A percentile compares a stretch with the other conserved stretches of the same genome.
phyloP scores from a whole-genome alignment of 2,329 filamentous ascomycete genomes.

The Dothistroma pini region DNA sequence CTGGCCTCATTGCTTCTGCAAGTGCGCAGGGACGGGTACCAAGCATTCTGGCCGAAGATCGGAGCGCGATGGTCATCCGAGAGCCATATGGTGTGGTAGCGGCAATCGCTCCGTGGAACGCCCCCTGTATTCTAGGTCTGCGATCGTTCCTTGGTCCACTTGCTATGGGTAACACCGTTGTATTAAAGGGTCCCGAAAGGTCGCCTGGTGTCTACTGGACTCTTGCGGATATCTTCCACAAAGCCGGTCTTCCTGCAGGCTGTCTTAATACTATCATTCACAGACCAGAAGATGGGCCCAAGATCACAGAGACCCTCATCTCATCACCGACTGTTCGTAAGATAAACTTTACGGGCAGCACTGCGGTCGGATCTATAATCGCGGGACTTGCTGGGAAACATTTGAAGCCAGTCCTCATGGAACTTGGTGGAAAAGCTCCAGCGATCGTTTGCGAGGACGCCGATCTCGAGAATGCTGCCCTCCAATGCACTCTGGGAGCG shows the following conservation, averaged over 20 bases:
- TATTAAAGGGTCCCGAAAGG: slow-evolving; percentile 67
- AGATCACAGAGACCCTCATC: slow-evolving; percentile 64
- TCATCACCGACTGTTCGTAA: slow-evolving; percentile 64
- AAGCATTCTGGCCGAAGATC: slow-evolving; percentile 48
- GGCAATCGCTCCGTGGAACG: slow-evolving; percentile 72
- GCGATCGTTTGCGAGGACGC: slow-evolving; percentile 76
- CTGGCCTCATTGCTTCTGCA: slow-evolving; percentile 43
- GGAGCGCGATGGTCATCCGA: slow-evolving; percentile 56
- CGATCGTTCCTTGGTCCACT: slow-evolving; percentile 56
- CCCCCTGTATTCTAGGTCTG: slow-evolving; percentile 47
- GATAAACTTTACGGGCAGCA: slow-evolving; percentile 73
- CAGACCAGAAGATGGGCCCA: slow-evolving; percentile 56
- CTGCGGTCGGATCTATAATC: slow-evolving; percentile 65
- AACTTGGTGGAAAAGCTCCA: slow-evolving; percentile 76
- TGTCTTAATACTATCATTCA: slow-evolving; percentile 67
- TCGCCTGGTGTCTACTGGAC: slow-evolving; percentile 54
- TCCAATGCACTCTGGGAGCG: slow-evolving; percentile 62
- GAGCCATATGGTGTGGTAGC: slow-evolving; percentile 76
- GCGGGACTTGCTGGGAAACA: slow-evolving; percentile 64
- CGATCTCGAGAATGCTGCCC: slow-evolving; percentile 65
- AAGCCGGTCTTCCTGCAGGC: slow-evolving; percentile 71
- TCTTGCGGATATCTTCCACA: slow-evolving; percentile 58
- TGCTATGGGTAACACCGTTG: slow-evolving; percentile 64
- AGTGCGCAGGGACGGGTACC: slow-evolving; percentile 49
- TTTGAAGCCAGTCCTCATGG: slow-evolving; percentile 73